Percentiles rank a stretch among this genome's conserved stretches.
phyloP scores from a whole-genome alignment of 2,329 filamentous ascomycete genomes.

The Beauveria australis region DNA sequence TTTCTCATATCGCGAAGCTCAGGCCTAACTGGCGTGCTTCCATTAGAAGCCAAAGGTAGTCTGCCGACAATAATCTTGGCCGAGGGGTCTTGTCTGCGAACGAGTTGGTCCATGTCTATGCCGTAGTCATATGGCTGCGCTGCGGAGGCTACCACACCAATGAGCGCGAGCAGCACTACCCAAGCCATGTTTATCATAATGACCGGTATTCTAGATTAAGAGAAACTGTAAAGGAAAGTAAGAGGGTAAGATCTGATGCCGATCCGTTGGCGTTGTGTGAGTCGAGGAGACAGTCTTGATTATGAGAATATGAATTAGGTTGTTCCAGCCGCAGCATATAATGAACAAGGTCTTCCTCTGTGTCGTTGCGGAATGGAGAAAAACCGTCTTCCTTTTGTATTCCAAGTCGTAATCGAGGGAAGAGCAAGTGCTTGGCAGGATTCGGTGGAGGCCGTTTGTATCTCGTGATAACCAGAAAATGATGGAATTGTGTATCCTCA shows the following conservation, averaged over 20 bases:
- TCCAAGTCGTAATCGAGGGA: not conserved
- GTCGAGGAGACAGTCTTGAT: not conserved
- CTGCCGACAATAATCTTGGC: conserved; percentile 34
- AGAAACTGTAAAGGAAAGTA: not conserved
- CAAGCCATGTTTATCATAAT: not conserved
- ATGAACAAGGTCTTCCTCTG: not conserved
- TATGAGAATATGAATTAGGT: not conserved
- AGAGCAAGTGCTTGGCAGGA: not conserved
- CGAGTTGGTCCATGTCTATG: conserved; percentile 31
- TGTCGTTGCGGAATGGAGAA: not conserved
- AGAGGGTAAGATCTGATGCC: not conserved
- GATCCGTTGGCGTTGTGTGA: not conserved
- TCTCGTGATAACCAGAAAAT: conserved; percentile 7
- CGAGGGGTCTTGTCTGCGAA: conserved; percentile 31
- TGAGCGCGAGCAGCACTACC: not conserved
- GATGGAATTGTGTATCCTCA: conserved; percentile 6
- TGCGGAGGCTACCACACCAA: not conserved
- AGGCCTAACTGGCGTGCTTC: conserved; percentile 40
- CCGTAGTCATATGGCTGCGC: conserved; percentile 43
- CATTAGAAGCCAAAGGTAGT: conserved; percentile 31
- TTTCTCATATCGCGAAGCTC: conserved; percentile 61
- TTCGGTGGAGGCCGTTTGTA: conserved; percentile 2
- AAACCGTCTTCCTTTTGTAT: not conserved
- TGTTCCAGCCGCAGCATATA: not conserved
- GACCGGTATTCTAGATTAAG: not conserved